A percentile compares a stretch with the other conserved stretches of the same genome.
phyloP scores from a whole-genome alignment of 805 yeast species.

The Priceomyces carsonii region DNA sequence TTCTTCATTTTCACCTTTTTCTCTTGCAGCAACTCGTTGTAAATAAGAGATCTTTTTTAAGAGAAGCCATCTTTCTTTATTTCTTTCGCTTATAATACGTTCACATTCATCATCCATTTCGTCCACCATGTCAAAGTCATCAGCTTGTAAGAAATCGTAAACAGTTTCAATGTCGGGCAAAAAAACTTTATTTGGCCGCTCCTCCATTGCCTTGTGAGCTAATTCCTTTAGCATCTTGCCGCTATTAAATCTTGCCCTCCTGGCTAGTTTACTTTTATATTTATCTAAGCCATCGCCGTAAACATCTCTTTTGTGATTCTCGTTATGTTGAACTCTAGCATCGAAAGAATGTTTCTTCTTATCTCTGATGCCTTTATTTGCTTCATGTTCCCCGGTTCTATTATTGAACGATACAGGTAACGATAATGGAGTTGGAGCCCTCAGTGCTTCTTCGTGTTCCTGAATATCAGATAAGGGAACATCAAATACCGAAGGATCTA shows the following conservation, averaged over 20 bases:
- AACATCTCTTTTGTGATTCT: slow-evolving; percentile 70
- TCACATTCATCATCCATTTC: slow-evolving; percentile 41
- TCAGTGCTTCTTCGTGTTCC: slow-evolving; percentile 24
- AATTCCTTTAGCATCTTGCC: slow-evolving; percentile 56
- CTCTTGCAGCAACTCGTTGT: slow-evolving; percentile 63
- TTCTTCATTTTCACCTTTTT: slow-evolving; percentile 37
- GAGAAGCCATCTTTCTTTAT: slow-evolving; percentile 67
- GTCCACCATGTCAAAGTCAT: slow-evolving; percentile 36
- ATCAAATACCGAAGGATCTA: slow-evolving; percentile 13
- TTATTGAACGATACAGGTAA: slow-evolving; percentile 72
- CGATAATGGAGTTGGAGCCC: slow-evolving; percentile 32
- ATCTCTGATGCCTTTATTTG: slow-evolving; percentile 82
- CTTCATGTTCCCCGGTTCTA: slow-evolving; percentile 74
- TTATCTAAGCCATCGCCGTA: slow-evolving; percentile 75
- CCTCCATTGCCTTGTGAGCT: slow-evolving; percentile 50
- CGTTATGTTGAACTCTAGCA: slow-evolving; percentile 70
- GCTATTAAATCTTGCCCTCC: slow-evolving; percentile 53
- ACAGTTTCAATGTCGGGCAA: slow-evolving; percentile 63
- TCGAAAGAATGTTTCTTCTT: slow-evolving; percentile 80
- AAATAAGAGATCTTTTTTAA: slow-evolving; percentile 69
- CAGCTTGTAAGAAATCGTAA: slow-evolving; percentile 52
- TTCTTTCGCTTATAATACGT: slow-evolving; percentile 38
- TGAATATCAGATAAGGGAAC: slow-evolving; percentile 27
- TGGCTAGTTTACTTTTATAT: slow-evolving; percentile 47
- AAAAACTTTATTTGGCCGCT: slow-evolving; percentile 29